A percentile compares a stretch with the other conserved stretches of the same genome.
These are phyloP conservation scores for Cyberlindnera sargentensis DNA, from an alignment of 805 yeast species.

Conservation along the genomic window DNA sequence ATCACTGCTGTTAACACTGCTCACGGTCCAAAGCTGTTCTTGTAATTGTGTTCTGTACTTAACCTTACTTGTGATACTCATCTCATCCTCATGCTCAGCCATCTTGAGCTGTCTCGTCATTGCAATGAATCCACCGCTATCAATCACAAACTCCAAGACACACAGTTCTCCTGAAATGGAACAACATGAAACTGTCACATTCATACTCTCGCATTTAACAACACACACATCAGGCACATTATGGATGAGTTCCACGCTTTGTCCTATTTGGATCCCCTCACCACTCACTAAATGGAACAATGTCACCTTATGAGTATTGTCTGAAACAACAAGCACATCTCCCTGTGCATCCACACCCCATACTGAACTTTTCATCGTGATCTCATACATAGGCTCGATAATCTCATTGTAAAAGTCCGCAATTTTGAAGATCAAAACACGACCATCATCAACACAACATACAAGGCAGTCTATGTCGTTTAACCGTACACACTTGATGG, in stretches of 20 bases:
- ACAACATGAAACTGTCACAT: conserved; percentile 30
- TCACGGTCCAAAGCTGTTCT: conserved; percentile 51
- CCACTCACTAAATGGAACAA: conserved; percentile 28
- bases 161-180: conserved; percentile 37
- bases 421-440: conserved; percentile 33
- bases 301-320: conserved; percentile 43
- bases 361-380: conserved; percentile 35
- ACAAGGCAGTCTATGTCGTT: conserved; percentile 36
- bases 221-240: conserved; percentile 52
- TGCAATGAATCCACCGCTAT: too few relatives aligned
- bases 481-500: conserved; percentile 33
- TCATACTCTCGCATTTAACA: conserved; percentile 18
- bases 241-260: conserved; percentile 39
- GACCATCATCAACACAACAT: conserved; percentile 51
- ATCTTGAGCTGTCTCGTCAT: too few relatives aligned
- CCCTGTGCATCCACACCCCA: conserved; percentile 56
- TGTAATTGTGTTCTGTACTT: conserved; percentile 29
- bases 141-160: conserved; percentile 8
- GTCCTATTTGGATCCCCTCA: conserved; percentile 19
- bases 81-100: too few relatives aligned
- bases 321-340: conserved; percentile 41
- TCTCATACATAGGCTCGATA: conserved; percentile 25
- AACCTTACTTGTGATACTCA: conserved; percentile 16
- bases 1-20: conserved; percentile 29
- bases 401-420: conserved; percentile 18